These are phyloP conservation scores for Microbotryum violaceum DNA, from an alignment of 1,284 basidiomycete species.

Conservation along the genomic window DNA sequence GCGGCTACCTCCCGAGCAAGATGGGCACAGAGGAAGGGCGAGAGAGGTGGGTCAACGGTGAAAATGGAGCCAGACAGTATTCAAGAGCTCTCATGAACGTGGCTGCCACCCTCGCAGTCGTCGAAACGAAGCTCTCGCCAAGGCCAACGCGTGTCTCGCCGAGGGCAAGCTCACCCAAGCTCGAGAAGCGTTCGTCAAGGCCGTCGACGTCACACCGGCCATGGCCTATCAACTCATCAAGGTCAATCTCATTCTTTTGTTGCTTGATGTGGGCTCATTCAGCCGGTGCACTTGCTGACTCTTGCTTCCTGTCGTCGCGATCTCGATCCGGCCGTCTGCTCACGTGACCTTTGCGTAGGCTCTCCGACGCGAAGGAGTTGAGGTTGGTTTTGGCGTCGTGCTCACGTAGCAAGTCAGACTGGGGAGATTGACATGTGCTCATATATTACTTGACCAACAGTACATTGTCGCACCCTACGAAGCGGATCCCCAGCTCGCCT, in stretches of 20 bases:
- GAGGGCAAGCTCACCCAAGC: slow-evolving; percentile 75
- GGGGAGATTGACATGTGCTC: neutral
- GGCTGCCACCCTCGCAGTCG: slow-evolving; percentile 43
- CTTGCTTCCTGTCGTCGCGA: too few species aligned
- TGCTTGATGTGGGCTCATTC: neutral
- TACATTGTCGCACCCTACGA: slow-evolving; percentile 98
- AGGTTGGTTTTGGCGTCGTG: slow-evolving; percentile 6
- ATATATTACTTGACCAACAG: too few species aligned
- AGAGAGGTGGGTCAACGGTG: slow-evolving; percentile 46
- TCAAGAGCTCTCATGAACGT: neutral
- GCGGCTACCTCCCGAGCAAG: slow-evolving; percentile 90
- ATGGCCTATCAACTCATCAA: slow-evolving; percentile 98
- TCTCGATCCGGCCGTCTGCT: neutral
- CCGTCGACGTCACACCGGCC: slow-evolving; percentile 89
- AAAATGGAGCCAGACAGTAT: neutral
- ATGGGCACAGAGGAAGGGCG: slow-evolving; percentile 78
- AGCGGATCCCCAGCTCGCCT: slow-evolving; percentile 94
- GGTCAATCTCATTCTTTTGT: slow-evolving; percentile 45
- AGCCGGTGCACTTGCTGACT: too few species aligned
- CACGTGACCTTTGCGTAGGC: slow-evolving; percentile 50
- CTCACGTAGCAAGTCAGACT: neutral
- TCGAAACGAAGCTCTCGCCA: slow-evolving; percentile 56
- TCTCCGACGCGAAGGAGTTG: slow-evolving; percentile 64
- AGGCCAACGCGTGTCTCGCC: slow-evolving; percentile 62
- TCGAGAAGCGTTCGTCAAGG: slow-evolving; percentile 80